Conservation (phyloP, 441 rosid species). For the Adansonia madagascariensis region DNA sequence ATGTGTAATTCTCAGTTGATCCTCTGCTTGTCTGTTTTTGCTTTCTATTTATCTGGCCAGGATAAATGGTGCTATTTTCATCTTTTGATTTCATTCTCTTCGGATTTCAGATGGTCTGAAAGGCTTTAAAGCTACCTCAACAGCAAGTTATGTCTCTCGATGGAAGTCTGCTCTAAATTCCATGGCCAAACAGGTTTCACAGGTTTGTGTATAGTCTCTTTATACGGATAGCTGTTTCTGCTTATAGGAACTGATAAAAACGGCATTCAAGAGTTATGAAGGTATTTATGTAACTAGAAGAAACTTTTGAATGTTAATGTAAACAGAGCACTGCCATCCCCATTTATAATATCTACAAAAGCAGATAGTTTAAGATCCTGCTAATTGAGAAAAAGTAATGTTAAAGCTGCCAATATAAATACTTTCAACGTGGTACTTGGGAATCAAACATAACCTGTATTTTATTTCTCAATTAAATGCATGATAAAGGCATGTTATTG, state of each 20-base stretch:
- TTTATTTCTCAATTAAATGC: constrained; percentile 4
- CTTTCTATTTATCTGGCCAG: constrained; percentile 12
- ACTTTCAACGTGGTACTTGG: constrained; percentile 13
- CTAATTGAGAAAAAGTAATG: not conserved
- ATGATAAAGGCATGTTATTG: not conserved
- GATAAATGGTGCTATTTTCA: constrained; percentile 7
- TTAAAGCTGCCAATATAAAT: not conserved
- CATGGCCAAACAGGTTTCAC: constrained; percentile 86
- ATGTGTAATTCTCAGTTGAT: not conserved
- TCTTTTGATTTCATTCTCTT: constrained; percentile 21
- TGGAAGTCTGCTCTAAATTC: constrained; percentile 83
- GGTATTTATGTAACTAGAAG: not conserved
- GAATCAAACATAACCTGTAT: not conserved
- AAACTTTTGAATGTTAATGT: constrained; percentile 4
- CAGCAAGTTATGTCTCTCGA: constrained; percentile 52
- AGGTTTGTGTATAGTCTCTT: constrained; percentile 54
- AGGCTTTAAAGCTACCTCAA: constrained; percentile 41
- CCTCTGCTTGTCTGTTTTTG: constrained; percentile 10
- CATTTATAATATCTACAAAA: not conserved
- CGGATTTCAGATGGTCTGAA: constrained; percentile 58
- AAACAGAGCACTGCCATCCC: not conserved
- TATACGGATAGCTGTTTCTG: not conserved
- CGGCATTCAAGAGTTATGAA: not conserved
- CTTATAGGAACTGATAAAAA: not conserved
- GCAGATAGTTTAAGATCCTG: constrained; percentile 5